phyloP scores from a whole-genome alignment of 1,284 basidiomycete genomes.

The Fomes fomentarius region DNA sequence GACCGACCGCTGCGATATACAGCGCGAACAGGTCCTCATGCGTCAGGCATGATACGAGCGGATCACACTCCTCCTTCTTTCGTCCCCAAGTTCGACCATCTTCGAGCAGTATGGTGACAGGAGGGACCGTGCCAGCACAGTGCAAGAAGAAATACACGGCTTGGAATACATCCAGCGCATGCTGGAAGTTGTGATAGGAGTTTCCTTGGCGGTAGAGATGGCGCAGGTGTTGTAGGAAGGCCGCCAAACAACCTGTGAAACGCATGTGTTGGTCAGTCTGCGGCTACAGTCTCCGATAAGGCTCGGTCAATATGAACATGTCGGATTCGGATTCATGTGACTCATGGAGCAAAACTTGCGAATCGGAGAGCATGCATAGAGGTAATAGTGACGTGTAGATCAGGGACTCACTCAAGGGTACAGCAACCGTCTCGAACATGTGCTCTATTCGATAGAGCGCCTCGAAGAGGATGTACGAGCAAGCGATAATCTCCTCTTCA shows the following conservation, averaged over 20 bases:
- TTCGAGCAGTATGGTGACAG: slow-evolving; percentile 59
- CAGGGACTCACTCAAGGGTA: slow-evolving; percentile 63
- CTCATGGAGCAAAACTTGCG: neutral
- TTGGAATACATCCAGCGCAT: slow-evolving; percentile 93
- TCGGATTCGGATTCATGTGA: neutral
- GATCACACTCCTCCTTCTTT: slow-evolving; percentile 39
- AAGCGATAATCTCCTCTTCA: slow-evolving; percentile 80
- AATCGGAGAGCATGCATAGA: neutral
- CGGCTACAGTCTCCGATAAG: neutral
- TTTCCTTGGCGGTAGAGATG: slow-evolving; percentile 88
- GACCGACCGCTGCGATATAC: slow-evolving; percentile 89
- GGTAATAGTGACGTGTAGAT: neutral
- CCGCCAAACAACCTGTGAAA: slow-evolving; percentile 63
- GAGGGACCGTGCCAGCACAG: slow-evolving; percentile 78
- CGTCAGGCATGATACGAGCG: slow-evolving; percentile 55
- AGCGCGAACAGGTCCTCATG: slow-evolving; percentile 81
- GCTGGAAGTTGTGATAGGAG: slow-evolving; percentile 95
- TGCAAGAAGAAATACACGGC: slow-evolving; percentile 86
- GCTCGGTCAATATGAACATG: neutral
- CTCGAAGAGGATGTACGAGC: slow-evolving; percentile 81
- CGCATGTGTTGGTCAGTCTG: neutral
- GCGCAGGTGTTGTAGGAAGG: slow-evolving; percentile 81
- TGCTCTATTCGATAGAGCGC: slow-evolving; percentile 74
- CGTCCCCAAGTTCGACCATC: slow-evolving; percentile 52
- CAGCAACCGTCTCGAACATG: slow-evolving; percentile 65